phyloP scores from a whole-genome alignment of 306 rosid species.

The Malus fusca region DNA sequence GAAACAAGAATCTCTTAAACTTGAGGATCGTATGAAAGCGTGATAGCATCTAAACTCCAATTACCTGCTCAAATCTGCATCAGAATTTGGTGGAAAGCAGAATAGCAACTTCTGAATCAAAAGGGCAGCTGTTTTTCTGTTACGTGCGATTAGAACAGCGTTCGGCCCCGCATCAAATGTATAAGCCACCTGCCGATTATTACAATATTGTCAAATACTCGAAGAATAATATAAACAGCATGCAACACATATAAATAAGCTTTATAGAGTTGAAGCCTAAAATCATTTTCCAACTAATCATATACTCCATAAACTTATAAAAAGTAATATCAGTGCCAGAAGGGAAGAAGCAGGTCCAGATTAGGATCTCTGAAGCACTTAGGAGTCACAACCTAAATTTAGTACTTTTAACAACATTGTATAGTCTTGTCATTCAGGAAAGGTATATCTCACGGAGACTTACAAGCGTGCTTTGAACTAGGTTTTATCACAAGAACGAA shows the following conservation, averaged over 20 bases:
- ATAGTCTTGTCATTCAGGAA: neutral
- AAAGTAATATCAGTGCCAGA: neutral
- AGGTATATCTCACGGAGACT: neutral
- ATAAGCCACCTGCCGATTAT: constrained; percentile 72
- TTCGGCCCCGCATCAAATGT: constrained; percentile 99
- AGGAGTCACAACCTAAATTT: neutral
- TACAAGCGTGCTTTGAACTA: neutral
- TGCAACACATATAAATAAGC: neutral
- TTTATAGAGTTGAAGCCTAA: neutral
- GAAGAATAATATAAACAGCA: neutral
- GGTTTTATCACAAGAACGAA: neutral
- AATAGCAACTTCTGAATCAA: constrained; percentile 82
- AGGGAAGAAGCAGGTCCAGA: neutral
- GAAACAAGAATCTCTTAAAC: neutral
- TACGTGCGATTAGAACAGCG: constrained; percentile 83
- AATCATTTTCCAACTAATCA: neutral
- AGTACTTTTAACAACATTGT: neutral
- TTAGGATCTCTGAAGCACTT: neutral
- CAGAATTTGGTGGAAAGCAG: constrained; percentile 84
- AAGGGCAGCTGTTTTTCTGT: constrained; percentile 67
- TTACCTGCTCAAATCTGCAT: constrained; percentile 66
- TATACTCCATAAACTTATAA: neutral
- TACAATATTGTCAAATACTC: neutral
- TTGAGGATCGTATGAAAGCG: neutral
- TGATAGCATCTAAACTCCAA: constrained; percentile 1